Evolutionary conservation across 441 rosid genomes (phyloP), one percentile per base, ranked within the genome.

Genomic region (Erodium trifolium): DNA sequence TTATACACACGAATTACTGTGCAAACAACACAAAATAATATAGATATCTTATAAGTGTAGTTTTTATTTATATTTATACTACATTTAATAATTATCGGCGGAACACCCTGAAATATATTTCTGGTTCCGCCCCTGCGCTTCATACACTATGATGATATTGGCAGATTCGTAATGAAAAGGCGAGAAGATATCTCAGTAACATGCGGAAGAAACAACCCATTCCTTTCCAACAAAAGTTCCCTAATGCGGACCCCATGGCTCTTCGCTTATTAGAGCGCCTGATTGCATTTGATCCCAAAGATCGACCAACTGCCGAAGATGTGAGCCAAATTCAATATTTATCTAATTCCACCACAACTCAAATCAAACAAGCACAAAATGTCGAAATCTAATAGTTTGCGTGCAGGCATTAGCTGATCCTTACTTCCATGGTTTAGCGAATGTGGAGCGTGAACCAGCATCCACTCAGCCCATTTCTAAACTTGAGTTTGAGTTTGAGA

Each of bases 81-180:
- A n/a, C n/a, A n/a, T n/a, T n/a, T n/a, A n/a, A n/a, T n/a, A n/a
- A n/a, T n/a, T n/a, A n/a, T n/a, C n/a, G n/a, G n/a, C n/a, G n/a
- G n/a, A n/a, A n/a, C n/a, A n/a, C n/a, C n/a, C n/a, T n/a, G n/a
- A n/a, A n/a, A n/a, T n/a, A n/a, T n/a, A n/a, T n/a, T n/a, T 7
- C n/a, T n/a, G n/a, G n/a, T 10, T 45, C 2, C 6, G 10, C 13
- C 0, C 1, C 3, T 43, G 10, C 3, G 13, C 12, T 47, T 10
- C 53, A 47, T 47, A 47, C 11, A 47, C n/a, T 47, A 3, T 47
- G n/a, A 47, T 47, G 53, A 10, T 47, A 47, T 47, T 67, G 73
- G 69, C 85, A 92, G 98, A 95, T 95, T 79, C 83, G 98, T 6
- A 95, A 95, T 82, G 98, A 95, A 77, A 95, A 95, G 85, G 99